Base-by-base conservation (phyloP, 192 early-diverging fungal species). In the Phlyctochytrium bullatum region DNA sequence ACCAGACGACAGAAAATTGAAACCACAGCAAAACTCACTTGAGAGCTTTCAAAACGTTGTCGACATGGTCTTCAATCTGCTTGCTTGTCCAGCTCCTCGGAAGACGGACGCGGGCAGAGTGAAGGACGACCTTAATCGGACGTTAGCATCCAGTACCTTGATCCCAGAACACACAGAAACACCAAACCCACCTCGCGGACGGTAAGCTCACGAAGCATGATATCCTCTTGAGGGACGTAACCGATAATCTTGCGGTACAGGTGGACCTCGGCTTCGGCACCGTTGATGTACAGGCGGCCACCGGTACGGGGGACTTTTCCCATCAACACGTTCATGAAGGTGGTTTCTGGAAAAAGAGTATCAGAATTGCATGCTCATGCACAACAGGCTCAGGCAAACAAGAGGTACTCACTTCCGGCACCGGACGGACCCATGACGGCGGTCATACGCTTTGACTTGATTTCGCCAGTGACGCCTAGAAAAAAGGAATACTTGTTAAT, bases 211-310 rank as follows among this genome's bases (percentile, higher is more conserved):
- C 85, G 68, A 47, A 86, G 65, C 84, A 86, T 86, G 36, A 86
- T 63, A 62, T 91, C 89, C 54, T 91, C 89, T 69, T 91, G 89
- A 0, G 88, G 88, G 0, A 91, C 89, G 73, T 78, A 91, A 29
- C 89, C 89, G 64, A 89, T 86, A 28, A 90, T 65, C 69, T 89
- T 90, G 27, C 77, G 67, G 65, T 87, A 90, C 29, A 80, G 67
- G 36, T 79, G 77, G 3, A 90, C 72, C 33, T 88, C 81, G 25
- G 85, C 82, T 6, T 74, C 72, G 29, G 63, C 67, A 23, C 88
- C 85, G 66, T 90, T 88, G 34, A 91, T 80, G 17, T 61, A 57
- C 24, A 90, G 73, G 20, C 62, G 52, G 20, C 89, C 89, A 29
- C 64, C 34, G 25, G 82, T 83, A 24, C 84, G 77, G 52, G 69